Evolutionary conservation across 2,329 filamentous ascomycete species (phyloP), one percentile per base, ranked within the genome.

Genomic region (Zarea fungicola): DNA sequence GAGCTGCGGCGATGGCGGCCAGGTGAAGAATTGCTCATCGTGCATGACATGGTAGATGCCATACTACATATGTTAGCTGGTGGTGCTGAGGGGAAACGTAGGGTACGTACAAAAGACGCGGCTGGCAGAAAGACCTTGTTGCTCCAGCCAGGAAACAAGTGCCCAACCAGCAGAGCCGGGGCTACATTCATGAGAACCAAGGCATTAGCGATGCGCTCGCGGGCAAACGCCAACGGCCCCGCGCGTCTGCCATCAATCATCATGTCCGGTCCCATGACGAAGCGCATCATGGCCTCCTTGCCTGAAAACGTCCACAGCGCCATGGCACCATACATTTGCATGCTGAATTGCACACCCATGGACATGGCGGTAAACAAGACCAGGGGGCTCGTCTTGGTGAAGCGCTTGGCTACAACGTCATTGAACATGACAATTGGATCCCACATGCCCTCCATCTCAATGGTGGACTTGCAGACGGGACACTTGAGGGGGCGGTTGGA

Each of bases 391-490:
- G 70, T 62, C 64, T 76, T 54, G 68, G 80, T 62, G 73, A 83
- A 65, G 69, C 62, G 62, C 31, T 72, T 69, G 58, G 85, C 77
- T 9, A 87, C 54, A 14, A 71, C 64, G 43, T 85, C 80, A 52
- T 84, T 78, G 1, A 84, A 59, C 46, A 85, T 79, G 23, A 97
- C 81, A 19, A 93, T 67, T 19, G 80, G 72, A 60, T 91, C 90
- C 59, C 77, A 80, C 13, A 87, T 87, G 42, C 91, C 83, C 43
- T 85, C 79, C 23, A 97, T 74, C 45, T 79, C 72, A 59, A 97
- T 95, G 56, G 82, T 78, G 2, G 83, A 78, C 65, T 95, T 93
- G 77, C 93, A 99, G 54, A 95, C 87, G 3, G 92, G 92, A 63
- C 93, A 99, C 47, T 80, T 72, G 54, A 96, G 81, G 53, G 83